Evolutionary conservation across 2,329 filamentous ascomycete species (phyloP).

Genomic region (Fusarium equiseti): DNA sequence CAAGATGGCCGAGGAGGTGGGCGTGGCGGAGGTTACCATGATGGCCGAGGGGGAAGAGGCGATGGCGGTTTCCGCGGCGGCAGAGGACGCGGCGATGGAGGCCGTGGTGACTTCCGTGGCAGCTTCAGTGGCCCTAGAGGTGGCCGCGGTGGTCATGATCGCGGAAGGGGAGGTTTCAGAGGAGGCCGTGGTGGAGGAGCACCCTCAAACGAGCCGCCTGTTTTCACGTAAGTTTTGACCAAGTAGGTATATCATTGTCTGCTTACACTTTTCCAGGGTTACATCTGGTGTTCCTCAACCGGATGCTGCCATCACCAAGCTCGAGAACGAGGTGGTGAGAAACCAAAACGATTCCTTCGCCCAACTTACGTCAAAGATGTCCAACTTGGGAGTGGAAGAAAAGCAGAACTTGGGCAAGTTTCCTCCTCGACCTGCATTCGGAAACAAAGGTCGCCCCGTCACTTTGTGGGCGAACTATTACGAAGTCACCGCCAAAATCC

Average conservation of each 20-base stretch:
- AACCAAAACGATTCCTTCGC: slow-evolving; percentile 46
- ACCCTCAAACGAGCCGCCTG: slow-evolving; percentile 11
- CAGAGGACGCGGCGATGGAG: slow-evolving; percentile 35
- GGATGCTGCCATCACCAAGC: slow-evolving; percentile 48
- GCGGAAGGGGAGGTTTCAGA: slow-evolving; percentile 39
- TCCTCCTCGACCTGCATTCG: slow-evolving; percentile 64
- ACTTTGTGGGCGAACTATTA: slow-evolving; percentile 69
- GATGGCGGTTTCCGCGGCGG: slow-evolving; percentile 38
- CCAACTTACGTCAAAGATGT: slow-evolving; percentile 54
- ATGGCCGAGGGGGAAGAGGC: slow-evolving; percentile 33
- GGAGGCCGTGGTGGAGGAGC: slow-evolving; percentile 32
- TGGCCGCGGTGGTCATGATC: slow-evolving; percentile 37
- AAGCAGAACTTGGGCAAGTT: slow-evolving; percentile 50
- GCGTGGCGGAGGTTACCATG: slow-evolving; percentile 4
- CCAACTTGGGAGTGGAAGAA: slow-evolving; percentile 49
- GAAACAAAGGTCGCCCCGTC: slow-evolving; percentile 57
- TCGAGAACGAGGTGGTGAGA: slow-evolving; percentile 58
- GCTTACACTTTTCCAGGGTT: slow-evolving; percentile 39
- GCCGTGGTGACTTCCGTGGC: slow-evolving; percentile 32
- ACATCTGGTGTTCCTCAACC: slow-evolving; percentile 35
- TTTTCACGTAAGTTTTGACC: slow-evolving; percentile 41
- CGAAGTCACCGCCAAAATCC: slow-evolving; percentile 54
- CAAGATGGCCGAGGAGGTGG: slow-evolving; percentile 26
- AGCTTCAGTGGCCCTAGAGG: slow-evolving; percentile 33
- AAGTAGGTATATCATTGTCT: not conserved